Base-by-base conservation (phyloP, 2,329 filamentous ascomycete genomes). In the Alternaria angustiovoidea region DNA sequence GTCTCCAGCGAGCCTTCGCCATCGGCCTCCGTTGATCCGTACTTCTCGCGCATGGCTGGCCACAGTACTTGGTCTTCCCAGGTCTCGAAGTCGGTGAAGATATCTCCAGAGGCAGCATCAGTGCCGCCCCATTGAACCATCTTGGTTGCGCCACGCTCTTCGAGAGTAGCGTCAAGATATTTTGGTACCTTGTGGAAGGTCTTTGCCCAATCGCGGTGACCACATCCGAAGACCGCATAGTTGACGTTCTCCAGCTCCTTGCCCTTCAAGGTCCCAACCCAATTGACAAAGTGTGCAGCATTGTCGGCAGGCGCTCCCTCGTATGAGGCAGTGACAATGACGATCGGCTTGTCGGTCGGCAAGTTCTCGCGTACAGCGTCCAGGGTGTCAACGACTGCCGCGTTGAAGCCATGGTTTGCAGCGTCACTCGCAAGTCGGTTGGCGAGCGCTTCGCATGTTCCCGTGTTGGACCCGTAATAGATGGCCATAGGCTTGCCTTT, bases 241-340 rank as follows among this genome's bases (percentile, higher is more conserved):
- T 75, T 72, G 3, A 78, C 75, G 5, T 75, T 73, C 6, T 74
- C 63, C 8, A 79, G 51, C 46, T 75, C 72, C 1, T 67, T 64
- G 1, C 52, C 71, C 32, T 76, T 72, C 12, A 75, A 59, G 2
- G 62, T 64, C 16, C 70, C 66, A 0, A 81, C 54, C 80, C 80
- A 82, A 18, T 75, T 72, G 18, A 80, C 73, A 44, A 81, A 82
- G 47, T 80, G 75, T 4, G 73, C 75, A 0, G 80, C 80, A 47
- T 82, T 82, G 48, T 81, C 80, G 2, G 80, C 71, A 4, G 80
- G 79, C 24, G 79, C 73, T 11, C 80, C 80, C 61, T 82, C 80
- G 51, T 81, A 82, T 0, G 75, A 78, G 2, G 79, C 75, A 5
- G 79, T 79, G 43, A 82, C 67, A 18, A 82, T 78, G 0, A 75